Evolutionary conservation across 2,329 filamentous ascomycete genomes (phyloP), one percentile per base, ranked within the genome.

Genomic region (Ramularia endophylla): DNA sequence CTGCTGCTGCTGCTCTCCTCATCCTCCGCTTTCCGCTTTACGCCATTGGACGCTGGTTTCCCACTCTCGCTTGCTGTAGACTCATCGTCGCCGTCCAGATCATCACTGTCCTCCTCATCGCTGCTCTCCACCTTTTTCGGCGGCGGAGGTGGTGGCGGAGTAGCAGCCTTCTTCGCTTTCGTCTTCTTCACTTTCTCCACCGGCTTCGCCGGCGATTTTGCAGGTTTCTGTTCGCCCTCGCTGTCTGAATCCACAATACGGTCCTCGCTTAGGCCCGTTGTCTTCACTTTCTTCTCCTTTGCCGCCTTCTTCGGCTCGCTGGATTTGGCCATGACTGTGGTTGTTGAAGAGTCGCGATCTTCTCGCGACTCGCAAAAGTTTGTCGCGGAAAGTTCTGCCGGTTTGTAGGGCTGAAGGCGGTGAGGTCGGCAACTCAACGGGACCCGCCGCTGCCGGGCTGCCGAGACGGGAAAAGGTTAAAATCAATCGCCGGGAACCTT

Each of bases 211-310:
- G 31, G 8, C 13, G 40, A 3, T 28, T 48, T 46, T 16, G 18
- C 32, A 11, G 27, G 27, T 31, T 33, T 13, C n/a, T 29, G 22
- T 15, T 64, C 63, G 15, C 62, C 61, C 20, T 67, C 65, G 38
- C 62, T 66, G 15, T 60, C 48, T 22, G 47, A 54, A 35, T 51
- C 53, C 12, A 46, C 41, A 8, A 56, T 48, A 17, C 40, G 42
- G 27, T 52, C 52, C 27, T 54, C 46, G 38, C 49, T 51, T 27
- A 50, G 34, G 2, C 40, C 47, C 12, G 40, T 35, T 29, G 44
- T 31, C 27, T 47, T 47, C 7, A 38, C 18, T 27, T 47, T 43
- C 38, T 47, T 47, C 12, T 27, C 18, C 55, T 58, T 27, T 54
- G 43, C 34, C 27, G 29, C 18, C 25, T 48, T 42, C n/a, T 39